These are phyloP conservation scores for Camellia sinensis DNA, from an alignment of 148 eudicot genomes.

Conservation along the genomic window DNA sequence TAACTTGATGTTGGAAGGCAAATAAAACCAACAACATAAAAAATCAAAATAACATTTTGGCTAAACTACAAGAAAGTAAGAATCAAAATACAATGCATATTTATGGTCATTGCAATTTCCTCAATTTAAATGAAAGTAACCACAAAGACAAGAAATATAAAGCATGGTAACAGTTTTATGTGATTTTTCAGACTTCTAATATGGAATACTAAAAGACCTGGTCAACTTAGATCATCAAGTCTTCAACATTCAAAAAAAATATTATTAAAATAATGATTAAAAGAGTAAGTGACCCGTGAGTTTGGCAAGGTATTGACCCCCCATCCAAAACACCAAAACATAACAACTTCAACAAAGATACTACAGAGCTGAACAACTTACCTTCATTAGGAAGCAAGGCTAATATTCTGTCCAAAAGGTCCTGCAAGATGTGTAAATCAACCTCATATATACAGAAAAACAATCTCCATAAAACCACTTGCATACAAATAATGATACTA, in stretches of 20 bases:
- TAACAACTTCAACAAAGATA: not conserved
- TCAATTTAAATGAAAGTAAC: not conserved
- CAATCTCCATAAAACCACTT: not conserved
- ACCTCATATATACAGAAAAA: not conserved
- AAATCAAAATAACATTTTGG: too few species aligned
- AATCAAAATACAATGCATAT: not conserved
- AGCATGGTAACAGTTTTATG: not conserved
- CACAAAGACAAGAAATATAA: not conserved
- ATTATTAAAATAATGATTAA: too few species aligned
- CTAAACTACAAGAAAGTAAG: too few species aligned
- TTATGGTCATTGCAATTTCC: not conserved
- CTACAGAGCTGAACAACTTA: slow-evolving; percentile 25
- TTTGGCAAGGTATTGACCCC: too few species aligned
- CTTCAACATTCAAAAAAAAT: too few species aligned
- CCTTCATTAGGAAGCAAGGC: slow-evolving; percentile 77
- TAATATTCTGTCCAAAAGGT: slow-evolving; percentile 70
- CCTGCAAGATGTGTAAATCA: slow-evolving; percentile 40
- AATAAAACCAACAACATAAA: too few species aligned
- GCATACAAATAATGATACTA: not conserved
- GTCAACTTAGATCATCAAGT: too few species aligned
- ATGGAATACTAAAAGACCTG: not conserved
- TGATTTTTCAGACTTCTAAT: not conserved
- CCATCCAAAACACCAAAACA: not conserved
- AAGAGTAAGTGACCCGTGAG: too few species aligned
- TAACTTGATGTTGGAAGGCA: too few species aligned